Evolutionary conservation across 495 filamentous ascomycete species (phyloP), one percentile per base, ranked within the genome.

Genomic region (Penicillium bovifimosum): DNA sequence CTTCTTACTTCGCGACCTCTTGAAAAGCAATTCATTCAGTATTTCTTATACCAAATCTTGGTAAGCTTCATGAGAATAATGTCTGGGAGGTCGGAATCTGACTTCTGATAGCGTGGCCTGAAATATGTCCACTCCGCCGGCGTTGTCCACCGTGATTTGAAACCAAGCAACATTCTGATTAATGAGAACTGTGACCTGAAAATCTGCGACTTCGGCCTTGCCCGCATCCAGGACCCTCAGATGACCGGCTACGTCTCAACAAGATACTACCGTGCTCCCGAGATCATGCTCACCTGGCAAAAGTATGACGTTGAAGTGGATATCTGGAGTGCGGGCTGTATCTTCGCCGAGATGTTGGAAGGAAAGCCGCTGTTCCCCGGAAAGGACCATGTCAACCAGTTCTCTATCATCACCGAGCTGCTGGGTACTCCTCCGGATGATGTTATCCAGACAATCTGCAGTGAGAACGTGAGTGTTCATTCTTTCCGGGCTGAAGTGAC

Each of bases 241-340:
- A 98, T 98, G 93, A 98, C 93, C 34, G 93, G 93, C 62, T 98
- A 98, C 65, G 93, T 98, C 36, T 98, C 93, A 42, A 98, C 93
- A 45, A 80, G 93, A 75, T 98, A 98, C 78, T 98, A 98, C 76
- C 86, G 93, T 43, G 93, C 93, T 5, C 93, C 93, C 13, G 93
- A 98, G 72, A 98, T 98, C 66, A 98, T 98, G 93, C 90, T 98
- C 62, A 98, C 93, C 39, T 98, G 93, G 93, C 93, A 98, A 71
- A 98, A 97, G 74, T 98, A 98, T 72, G 93, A 98, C 62, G 89
- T 96, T 39, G 95, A 97, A 76, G 93, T 98, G 44, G 93, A 98
- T 70, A 96, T 98, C 63, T 98, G 93, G 93, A 96, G 92, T 65
- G 92, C 95, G 9, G 93, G 92, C 49, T 98, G 93, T 73, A 98